Evolutionary conservation across 148 eudicot species (phyloP).

Genomic region (Hydrangea macrophylla): DNA sequence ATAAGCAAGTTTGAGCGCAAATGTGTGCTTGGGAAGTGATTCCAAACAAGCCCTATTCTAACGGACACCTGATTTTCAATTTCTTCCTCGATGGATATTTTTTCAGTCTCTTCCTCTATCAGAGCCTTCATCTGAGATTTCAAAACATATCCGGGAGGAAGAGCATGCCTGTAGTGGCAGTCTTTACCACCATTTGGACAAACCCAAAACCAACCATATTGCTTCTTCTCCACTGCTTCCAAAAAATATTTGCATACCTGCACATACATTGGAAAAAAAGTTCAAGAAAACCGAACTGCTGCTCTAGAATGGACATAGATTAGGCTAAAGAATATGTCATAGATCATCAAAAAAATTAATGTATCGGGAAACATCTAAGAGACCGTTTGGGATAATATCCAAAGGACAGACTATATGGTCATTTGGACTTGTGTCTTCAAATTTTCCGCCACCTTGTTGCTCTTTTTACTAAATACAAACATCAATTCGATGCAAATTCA

Average conservation of each 20-base stretch:
- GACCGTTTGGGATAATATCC: background rate
- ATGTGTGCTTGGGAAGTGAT: too few species aligned
- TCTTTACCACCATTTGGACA: constrained; percentile 95
- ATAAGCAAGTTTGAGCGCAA: too few species aligned
- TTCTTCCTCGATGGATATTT: constrained; percentile 75
- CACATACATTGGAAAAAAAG: constrained; percentile 2
- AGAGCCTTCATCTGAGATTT: constrained; percentile 98
- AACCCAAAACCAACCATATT: constrained; percentile 98
- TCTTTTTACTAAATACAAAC: background rate
- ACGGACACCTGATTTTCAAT: constrained; percentile 74
- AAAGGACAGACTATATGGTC: background rate
- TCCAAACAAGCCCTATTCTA: too few species aligned
- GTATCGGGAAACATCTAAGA: background rate
- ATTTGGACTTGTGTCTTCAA: background rate
- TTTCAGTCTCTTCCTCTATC: constrained; percentile 82
- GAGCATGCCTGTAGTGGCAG: constrained; percentile 92
- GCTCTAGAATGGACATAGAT: background rate
- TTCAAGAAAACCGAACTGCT: background rate
- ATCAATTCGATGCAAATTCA: background rate
- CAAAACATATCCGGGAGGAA: constrained; percentile 86
- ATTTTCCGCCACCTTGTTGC: background rate
- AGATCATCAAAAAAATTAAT: background rate
- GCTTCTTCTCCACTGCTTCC: constrained; percentile 96
- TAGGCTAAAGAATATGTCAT: background rate
- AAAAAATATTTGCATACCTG: constrained; percentile 90